Evolutionary conservation across 2,329 filamentous ascomycete species (phyloP).

Genomic region (Pleomassaria siparia): DNA sequence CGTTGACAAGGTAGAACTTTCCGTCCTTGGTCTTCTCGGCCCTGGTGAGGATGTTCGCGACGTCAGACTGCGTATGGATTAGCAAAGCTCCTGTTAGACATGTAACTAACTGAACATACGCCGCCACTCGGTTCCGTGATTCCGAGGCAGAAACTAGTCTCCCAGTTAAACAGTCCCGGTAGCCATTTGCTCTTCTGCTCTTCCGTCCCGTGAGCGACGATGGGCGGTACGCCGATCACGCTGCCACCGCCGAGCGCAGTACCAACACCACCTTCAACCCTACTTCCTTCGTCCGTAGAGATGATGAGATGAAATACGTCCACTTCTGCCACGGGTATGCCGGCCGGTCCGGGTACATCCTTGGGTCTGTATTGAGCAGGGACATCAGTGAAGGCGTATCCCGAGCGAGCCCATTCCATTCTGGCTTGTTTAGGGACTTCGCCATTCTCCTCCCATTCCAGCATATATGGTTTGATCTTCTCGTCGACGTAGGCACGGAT

Average conservation of each 20-base stretch:
- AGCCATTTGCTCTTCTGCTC: constrained; percentile 62
- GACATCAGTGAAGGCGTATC: constrained; percentile 48
- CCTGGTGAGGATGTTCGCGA: constrained; percentile 64
- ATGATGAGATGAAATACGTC: constrained; percentile 51
- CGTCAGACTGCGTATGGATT: constrained; percentile 52
- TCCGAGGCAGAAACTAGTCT: constrained; percentile 64
- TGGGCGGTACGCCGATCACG: constrained; percentile 64
- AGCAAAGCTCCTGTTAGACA: constrained; percentile 1
- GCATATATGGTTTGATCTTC: constrained; percentile 58
- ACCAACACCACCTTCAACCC: constrained; percentile 60
- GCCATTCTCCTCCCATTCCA: constrained; percentile 63
- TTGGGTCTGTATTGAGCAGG: constrained; percentile 47
- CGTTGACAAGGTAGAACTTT: constrained; percentile 69
- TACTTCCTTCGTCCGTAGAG: constrained; percentile 57
- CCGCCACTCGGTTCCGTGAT: constrained; percentile 65
- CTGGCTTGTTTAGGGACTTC: constrained; percentile 51
- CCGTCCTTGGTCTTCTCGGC: constrained; percentile 74
- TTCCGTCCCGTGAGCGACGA: constrained; percentile 63
- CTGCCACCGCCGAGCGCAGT: constrained; percentile 62
- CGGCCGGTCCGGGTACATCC: constrained; percentile 40
- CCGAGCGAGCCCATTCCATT: constrained; percentile 43
- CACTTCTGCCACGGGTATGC: constrained; percentile 39
- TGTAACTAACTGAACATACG: constrained; percentile 12
- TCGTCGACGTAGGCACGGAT: constrained; percentile 62
- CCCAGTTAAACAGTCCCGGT: constrained; percentile 59